These are phyloP conservation scores for Pulveroboletus sp. DNA, from an alignment of 768 basidiomycete species.

Conservation along the genomic window DNA sequence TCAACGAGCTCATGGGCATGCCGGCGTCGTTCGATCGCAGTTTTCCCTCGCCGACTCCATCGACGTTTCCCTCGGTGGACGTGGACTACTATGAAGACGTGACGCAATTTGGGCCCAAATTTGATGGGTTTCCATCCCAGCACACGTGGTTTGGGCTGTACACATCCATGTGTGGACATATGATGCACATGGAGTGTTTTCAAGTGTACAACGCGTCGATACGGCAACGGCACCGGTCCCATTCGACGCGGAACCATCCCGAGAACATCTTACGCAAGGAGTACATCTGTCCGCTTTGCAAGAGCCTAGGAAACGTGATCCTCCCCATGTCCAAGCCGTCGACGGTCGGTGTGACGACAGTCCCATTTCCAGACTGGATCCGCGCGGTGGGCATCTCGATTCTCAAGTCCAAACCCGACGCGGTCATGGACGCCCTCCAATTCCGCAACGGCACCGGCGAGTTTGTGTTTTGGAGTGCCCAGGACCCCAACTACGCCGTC, in stretches of 20 bases:
- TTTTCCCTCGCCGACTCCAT: constrained; percentile 23
- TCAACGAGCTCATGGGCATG: constrained; percentile 71
- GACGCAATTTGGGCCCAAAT: constrained; percentile 51
- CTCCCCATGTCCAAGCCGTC: constrained; percentile 70
- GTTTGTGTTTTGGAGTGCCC: constrained; percentile 86
- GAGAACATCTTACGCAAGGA: constrained; percentile 93
- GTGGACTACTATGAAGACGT: constrained; percentile 25
- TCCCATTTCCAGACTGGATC: constrained; percentile 86
- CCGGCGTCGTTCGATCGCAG: constrained; percentile 65
- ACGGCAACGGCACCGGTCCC: constrained; percentile 80
- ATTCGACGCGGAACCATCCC: constrained; percentile 90
- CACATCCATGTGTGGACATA: constrained; percentile 87
- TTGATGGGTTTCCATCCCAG: constrained; percentile 70
- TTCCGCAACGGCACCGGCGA: constrained; percentile 81
- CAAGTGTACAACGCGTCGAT: constrained; percentile 86
- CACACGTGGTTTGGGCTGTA: constrained; percentile 84
- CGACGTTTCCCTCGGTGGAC: constrained; percentile 34
- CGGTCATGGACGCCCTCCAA: constrained; percentile 67
- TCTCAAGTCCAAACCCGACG: constrained; percentile 78
- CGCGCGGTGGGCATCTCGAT: constrained; percentile 87
- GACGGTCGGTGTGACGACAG: constrained; percentile 41
- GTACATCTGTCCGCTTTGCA: constrained; percentile 96
- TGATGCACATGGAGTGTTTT: constrained; percentile 97
- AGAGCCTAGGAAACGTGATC: constrained; percentile 92
- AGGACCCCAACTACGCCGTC: constrained; percentile 66